These are phyloP conservation scores for Funneliformis geosporum DNA, from an alignment of 192 early-diverging fungal species.

Conservation along the genomic window DNA sequence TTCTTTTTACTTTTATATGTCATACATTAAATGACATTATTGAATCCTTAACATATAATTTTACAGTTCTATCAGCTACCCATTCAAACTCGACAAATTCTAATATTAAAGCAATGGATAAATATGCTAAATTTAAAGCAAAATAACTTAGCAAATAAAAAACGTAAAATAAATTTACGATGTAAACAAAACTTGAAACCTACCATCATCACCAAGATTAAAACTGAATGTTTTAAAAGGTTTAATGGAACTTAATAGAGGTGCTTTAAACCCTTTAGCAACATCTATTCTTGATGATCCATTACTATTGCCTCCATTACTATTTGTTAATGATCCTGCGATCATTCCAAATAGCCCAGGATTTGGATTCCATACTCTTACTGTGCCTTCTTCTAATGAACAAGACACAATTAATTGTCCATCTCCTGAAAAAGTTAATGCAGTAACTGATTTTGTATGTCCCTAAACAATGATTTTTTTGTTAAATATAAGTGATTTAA, in stretches of 20 bases:
- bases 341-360: constrained; percentile 74
- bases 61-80: constrained; percentile 50
- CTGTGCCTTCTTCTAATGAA: constrained; percentile 65
- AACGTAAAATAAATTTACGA: neutral
- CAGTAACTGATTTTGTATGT: constrained; percentile 64
- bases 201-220: constrained; percentile 38
- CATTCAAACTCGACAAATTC: constrained; percentile 52
- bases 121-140: constrained; percentile 3
- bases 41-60: constrained; percentile 49
- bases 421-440: constrained; percentile 75
- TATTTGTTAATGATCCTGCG: constrained; percentile 40
- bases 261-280: constrained; percentile 14
- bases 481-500: neutral
- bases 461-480: constrained; percentile 47
- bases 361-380: constrained; percentile 74
- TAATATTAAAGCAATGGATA: constrained; percentile 37
- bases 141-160: neutral
- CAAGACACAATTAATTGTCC: constrained; percentile 76
- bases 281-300: constrained; percentile 1
- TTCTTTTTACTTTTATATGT: too few relatives aligned
- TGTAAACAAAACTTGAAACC: constrained; percentile 21
- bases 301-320: neutral
- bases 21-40: constrained; percentile 65
- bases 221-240: constrained; percentile 36
- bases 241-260: constrained; percentile 19